These are phyloP conservation scores for Podospora australis DNA, from an alignment of 495 filamentous ascomycete genomes.

Conservation along the genomic window DNA sequence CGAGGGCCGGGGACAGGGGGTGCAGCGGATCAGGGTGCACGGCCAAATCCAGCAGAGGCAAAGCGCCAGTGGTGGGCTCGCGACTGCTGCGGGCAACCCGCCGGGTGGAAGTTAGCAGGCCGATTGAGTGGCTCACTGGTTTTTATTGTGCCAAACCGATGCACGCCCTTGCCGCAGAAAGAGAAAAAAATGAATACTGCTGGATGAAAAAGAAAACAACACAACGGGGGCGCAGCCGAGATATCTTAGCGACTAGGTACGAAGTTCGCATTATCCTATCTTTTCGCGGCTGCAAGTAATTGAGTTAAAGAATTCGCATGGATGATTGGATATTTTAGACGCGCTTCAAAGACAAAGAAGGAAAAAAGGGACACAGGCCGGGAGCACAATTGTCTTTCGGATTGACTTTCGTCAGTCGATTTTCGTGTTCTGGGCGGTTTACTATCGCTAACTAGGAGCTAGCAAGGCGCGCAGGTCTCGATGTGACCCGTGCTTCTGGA, in stretches of 20 bases:
- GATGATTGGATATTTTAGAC: no score
- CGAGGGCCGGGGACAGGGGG: conserved; percentile 9
- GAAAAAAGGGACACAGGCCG: background rate
- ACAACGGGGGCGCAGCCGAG: no score
- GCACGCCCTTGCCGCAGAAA: conserved; percentile 7
- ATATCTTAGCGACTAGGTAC: no score
- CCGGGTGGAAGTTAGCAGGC: conserved; percentile 8
- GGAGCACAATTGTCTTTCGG: background rate
- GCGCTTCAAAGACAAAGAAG: background rate
- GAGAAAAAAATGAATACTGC: background rate
- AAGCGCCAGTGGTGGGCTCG: conserved; percentile 4
- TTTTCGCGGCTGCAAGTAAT: no score
- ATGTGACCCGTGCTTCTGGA: background rate
- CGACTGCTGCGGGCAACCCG: conserved; percentile 3
- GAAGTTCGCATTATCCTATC: no score
- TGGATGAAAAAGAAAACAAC: background rate
- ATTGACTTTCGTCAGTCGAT: conserved; percentile 2
- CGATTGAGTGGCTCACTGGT: no score
- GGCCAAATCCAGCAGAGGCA: conserved; percentile 9
- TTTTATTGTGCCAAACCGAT: conserved; percentile 4
- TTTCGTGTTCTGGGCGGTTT: no score
- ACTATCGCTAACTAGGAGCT: background rate
- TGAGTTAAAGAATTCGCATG: no score
- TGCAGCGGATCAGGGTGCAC: conserved; percentile 1
- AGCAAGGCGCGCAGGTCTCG: background rate